phyloP scores from a whole-genome alignment of 2,329 filamentous ascomycete species.

The Lasiodiplodia gonubiensis region DNA sequence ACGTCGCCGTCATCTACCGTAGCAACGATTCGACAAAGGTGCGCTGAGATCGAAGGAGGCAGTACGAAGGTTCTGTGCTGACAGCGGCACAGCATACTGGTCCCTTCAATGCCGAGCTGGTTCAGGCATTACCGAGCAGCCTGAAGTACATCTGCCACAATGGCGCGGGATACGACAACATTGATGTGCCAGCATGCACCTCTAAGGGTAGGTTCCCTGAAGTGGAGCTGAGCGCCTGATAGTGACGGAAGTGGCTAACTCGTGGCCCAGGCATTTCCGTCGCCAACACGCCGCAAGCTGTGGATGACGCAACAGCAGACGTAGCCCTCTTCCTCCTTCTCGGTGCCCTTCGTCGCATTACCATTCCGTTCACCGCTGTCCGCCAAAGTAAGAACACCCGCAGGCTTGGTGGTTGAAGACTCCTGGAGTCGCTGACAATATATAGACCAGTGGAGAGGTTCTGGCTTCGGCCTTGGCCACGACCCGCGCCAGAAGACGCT shows the following conservation, averaged over 20 bases:
- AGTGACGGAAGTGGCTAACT: neutral
- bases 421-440: constrained; percentile 27
- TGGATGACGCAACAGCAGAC: constrained; percentile 59
- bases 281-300: constrained; percentile 55
- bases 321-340: constrained; percentile 59
- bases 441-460: constrained; percentile 43
- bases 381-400: constrained; percentile 44
- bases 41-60: neutral
- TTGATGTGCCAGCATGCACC: constrained; percentile 61
- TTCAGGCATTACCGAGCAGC: constrained; percentile 48
- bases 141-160: constrained; percentile 55
- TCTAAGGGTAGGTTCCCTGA: constrained; percentile 43
- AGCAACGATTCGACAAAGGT: constrained; percentile 62
- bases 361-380: constrained; percentile 54
- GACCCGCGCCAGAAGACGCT: constrained; percentile 60
- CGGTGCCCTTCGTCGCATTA: constrained; percentile 58
- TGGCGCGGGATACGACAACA: constrained; percentile 64
- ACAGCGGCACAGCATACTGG: constrained; percentile 44
- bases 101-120: constrained; percentile 53
- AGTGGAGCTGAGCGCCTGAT: neutral
- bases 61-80: neutral
- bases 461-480: constrained; percentile 54
- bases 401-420: constrained; percentile 18
- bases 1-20: constrained; percentile 63
- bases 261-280: constrained; percentile 47